These are phyloP conservation scores for Fusarium concolor DNA, from an alignment of 2,329 filamentous ascomycete species.

Conservation along the genomic window DNA sequence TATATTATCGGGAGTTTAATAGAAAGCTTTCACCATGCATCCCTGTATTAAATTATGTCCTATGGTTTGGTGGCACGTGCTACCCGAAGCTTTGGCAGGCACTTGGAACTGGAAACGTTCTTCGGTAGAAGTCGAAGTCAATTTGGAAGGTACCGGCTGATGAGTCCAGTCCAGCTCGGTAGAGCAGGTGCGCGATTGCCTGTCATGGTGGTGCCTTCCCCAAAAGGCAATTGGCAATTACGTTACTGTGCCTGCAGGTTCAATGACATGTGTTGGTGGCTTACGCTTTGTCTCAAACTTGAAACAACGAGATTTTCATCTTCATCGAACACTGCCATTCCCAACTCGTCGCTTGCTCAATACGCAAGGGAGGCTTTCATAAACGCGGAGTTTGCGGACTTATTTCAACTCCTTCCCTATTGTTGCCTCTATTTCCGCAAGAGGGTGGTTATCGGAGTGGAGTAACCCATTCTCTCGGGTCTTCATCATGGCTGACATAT, in stretches of 20 bases:
- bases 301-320: constrained; percentile 19
- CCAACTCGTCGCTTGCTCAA: constrained; percentile 14
- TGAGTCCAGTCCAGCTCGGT: neutral
- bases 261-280: constrained; percentile 28
- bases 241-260: constrained; percentile 4
- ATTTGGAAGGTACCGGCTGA: constrained; percentile 12
- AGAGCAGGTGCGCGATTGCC: constrained; percentile 1
- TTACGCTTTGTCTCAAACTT: neutral
- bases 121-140: constrained; percentile 6
- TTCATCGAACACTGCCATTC: constrained; percentile 3
- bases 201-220: constrained; percentile 4
- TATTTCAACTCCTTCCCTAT: constrained; percentile 8
- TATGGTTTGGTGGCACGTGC: constrained; percentile 17
- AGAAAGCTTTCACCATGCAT: neutral
- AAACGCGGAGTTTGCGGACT: constrained; percentile 5
- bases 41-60: neutral
- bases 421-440: constrained; percentile 21
- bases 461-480: constrained; percentile 31
- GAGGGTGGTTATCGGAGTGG: constrained; percentile 24
- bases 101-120: constrained; percentile 6
- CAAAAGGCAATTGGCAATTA: constrained; percentile 17
- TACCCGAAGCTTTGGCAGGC: constrained; percentile 7
- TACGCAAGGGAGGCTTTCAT: constrained; percentile 11
- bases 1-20: neutral
- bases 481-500: constrained; percentile 23